phyloP scores from a whole-genome alignment of 164 flowering plant species.

The Umbilicus rupestris region DNA sequence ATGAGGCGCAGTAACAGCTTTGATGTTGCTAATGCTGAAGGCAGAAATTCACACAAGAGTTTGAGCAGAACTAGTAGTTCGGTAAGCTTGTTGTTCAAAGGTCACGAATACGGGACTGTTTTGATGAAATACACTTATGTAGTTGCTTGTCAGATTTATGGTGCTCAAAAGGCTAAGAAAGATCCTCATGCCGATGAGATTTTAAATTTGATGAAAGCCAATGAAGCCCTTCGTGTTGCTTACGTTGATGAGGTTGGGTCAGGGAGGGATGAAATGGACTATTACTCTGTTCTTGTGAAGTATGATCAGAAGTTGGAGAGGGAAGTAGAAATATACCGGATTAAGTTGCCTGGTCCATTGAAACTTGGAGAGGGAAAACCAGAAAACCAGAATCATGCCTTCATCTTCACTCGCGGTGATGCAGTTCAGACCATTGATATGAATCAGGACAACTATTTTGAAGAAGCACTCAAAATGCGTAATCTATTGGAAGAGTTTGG shows the following conservation, averaged over 20 bases:
- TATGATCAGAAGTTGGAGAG: slow-evolving; percentile 42
- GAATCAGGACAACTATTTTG: slow-evolving; percentile 68
- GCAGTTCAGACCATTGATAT: slow-evolving; percentile 68
- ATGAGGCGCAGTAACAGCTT: slow-evolving; percentile 21
- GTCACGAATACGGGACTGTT: slow-evolving; percentile 50
- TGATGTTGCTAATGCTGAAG: slow-evolving; percentile 22
- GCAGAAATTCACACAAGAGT: slow-evolving; percentile 21
- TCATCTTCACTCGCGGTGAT: slow-evolving; percentile 62
- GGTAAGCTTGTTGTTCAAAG: slow-evolving; percentile 34
- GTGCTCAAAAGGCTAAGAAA: slow-evolving; percentile 49
- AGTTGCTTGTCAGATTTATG: slow-evolving; percentile 65
- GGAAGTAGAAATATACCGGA: slow-evolving; percentile 56
- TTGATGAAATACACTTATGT: slow-evolving; percentile 61
- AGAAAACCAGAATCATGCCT: slow-evolving; percentile 63
- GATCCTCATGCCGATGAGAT: slow-evolving; percentile 64
- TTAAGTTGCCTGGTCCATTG: slow-evolving; percentile 57
- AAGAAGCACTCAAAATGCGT: slow-evolving; percentile 60
- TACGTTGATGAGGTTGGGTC: slow-evolving; percentile 53
- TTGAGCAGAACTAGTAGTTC: slow-evolving; percentile 38
- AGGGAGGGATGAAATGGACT: slow-evolving; percentile 46
- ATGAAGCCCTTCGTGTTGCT: slow-evolving; percentile 61
- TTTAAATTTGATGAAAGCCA: slow-evolving; percentile 43
- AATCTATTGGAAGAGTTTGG: slow-evolving; percentile 52
- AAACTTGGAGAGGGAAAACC: slow-evolving; percentile 73
- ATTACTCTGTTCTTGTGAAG: slow-evolving; percentile 58